Conservation (phyloP, 108 stramenopile species). For the Stephanodiscus triporus region DNA sequence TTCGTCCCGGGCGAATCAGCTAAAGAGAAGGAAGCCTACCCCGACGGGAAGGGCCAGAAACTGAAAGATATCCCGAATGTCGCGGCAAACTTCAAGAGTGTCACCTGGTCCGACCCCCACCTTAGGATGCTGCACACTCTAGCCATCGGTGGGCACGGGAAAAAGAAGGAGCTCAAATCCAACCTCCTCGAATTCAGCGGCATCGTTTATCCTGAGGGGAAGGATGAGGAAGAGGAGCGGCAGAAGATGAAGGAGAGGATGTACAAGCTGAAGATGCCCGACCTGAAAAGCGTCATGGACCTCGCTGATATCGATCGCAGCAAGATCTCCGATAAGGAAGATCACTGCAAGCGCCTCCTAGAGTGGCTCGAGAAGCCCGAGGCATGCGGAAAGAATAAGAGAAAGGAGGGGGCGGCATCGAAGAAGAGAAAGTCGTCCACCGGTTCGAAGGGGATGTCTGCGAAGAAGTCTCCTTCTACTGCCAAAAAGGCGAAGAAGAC, state of each 20-base stretch:
- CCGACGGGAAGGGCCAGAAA: slow-evolving; percentile 38
- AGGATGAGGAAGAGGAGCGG: slow-evolving; percentile 34
- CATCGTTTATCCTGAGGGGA: slow-evolving; percentile 33
- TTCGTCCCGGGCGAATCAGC: slow-evolving; percentile 10
- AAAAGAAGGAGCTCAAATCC: slow-evolving; percentile 45
- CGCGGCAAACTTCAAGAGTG: slow-evolving; percentile 31
- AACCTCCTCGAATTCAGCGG: slow-evolving; percentile 50
- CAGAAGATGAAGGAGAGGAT: slow-evolving; percentile 32
- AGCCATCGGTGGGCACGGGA: slow-evolving; percentile 20
- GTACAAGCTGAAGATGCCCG: slow-evolving; percentile 36
- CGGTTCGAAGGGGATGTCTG: slow-evolving; percentile 9
- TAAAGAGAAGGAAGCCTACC: slow-evolving; percentile 27
- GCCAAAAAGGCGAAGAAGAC: slow-evolving; percentile 40
- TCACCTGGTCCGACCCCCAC: slow-evolving; percentile 43
- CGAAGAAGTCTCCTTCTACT: slow-evolving; percentile 21
- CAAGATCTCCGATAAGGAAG: slow-evolving; percentile 31
- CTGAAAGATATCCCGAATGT: slow-evolving; percentile 42
- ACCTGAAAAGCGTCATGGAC: slow-evolving; percentile 46
- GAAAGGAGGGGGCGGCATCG: slow-evolving; percentile 3
- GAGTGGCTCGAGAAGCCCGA: slow-evolving; percentile 50
- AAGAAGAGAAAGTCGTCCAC: slow-evolving; percentile 19
- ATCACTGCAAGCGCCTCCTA: slow-evolving; percentile 36
- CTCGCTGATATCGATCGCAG: slow-evolving; percentile 37
- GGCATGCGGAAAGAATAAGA: slow-evolving; percentile 41
- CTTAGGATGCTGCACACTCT: slow-evolving; percentile 32